A percentile compares a stretch with the other conserved stretches of the same genome.
These are phyloP conservation scores for Xylaria castorea DNA, from an alignment of 495 filamentous ascomycete species.

Conservation along the genomic window DNA sequence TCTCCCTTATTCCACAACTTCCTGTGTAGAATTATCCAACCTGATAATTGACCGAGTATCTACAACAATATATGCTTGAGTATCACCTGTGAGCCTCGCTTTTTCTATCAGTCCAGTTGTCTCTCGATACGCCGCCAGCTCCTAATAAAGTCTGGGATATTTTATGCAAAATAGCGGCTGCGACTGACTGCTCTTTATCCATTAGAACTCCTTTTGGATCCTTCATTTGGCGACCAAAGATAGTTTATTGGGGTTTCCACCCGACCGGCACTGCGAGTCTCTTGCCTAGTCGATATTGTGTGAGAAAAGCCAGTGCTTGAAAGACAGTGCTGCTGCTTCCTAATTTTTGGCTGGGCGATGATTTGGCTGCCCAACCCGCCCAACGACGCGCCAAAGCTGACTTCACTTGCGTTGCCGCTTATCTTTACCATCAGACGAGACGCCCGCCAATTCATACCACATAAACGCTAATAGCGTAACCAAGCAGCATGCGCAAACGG, in stretches of 20 bases:
- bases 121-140: not conserved
- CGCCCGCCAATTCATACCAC: not conserved
- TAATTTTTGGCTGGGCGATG: not conserved
- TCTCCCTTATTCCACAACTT: not conserved
- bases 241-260: not conserved
- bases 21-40: not conserved
- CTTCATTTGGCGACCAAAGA: not conserved
- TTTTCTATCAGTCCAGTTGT: not conserved
- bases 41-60: not conserved
- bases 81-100: not conserved
- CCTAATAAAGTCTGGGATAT: not conserved
- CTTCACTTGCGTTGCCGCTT: not conserved
- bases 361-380: not conserved
- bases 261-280: no score
- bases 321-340: not conserved
- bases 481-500: conserved; percentile 27
- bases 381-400: conserved; percentile 6
- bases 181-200: not conserved
- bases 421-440: not conserved
- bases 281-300: not conserved
- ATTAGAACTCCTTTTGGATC: not conserved
- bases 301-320: not conserved
- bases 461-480: not conserved
- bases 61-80: not conserved
- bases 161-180: not conserved